phyloP scores from a whole-genome alignment of 768 basidiomycete genomes.

The Mrakia gelida region DNA sequence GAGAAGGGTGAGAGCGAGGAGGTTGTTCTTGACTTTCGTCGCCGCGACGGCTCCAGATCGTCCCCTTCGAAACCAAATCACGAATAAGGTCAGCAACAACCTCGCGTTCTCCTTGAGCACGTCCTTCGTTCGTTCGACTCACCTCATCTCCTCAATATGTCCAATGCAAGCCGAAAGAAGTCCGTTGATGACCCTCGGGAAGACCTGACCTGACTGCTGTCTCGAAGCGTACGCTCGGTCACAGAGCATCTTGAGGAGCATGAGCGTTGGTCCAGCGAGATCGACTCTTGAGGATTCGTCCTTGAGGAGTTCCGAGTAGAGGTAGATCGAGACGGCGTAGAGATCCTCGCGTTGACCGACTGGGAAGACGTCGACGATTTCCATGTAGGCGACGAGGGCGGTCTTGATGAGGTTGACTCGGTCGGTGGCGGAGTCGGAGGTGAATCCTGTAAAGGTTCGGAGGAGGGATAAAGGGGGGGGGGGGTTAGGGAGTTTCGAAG shows the following conservation, averaged over 20 bases:
- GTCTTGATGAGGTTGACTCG: constrained; percentile 25
- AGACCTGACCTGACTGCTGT: constrained; percentile 20
- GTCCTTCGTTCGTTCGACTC: constrained; percentile 36
- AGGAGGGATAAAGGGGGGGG: constrained; percentile 32
- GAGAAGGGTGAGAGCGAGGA: constrained; percentile 77
- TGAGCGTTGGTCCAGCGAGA: constrained; percentile 72
- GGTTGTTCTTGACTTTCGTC: constrained; percentile 84
- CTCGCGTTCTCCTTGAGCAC: not conserved
- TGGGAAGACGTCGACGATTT: constrained; percentile 26
- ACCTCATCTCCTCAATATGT: constrained; percentile 92
- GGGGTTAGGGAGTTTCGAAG: constrained; percentile 26
- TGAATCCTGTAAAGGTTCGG: not conserved
- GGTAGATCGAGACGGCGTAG: constrained; percentile 26
- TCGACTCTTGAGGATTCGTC: constrained; percentile 78
- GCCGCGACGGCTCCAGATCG: constrained; percentile 69
- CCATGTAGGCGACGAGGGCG: constrained; percentile 26
- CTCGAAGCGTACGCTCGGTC: constrained; percentile 43
- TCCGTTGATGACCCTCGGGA: constrained; percentile 49
- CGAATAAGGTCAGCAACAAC: not conserved
- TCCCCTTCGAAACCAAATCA: constrained; percentile 53
- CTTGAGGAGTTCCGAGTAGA: constrained; percentile 64
- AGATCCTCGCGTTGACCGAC: constrained; percentile 29
- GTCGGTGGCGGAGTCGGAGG: not conserved
- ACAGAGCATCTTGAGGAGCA: constrained; percentile 70
- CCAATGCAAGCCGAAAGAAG: constrained; percentile 77